A percentile compares a stretch with the other conserved stretches of the same genome.
Conservation (phyloP, 2,329 filamentous ascomycete genomes). For the Trichoderma sp. region DNA sequence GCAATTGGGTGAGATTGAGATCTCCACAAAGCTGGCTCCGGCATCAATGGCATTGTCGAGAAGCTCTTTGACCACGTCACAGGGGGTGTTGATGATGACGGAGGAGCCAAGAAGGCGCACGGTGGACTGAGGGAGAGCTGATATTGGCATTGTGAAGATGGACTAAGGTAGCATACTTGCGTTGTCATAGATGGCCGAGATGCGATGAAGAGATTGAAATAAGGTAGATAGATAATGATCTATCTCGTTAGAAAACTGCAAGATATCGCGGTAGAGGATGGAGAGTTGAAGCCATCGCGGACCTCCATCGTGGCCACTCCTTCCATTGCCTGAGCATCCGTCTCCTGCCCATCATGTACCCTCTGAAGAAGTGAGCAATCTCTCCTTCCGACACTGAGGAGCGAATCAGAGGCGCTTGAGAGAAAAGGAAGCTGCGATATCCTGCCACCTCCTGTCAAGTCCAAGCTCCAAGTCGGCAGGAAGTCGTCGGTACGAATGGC, state of each 20-base stretch:
- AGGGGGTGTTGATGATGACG: slow-evolving; percentile 61
- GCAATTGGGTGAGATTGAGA: slow-evolving; percentile 66
- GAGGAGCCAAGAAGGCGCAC: slow-evolving; percentile 62
- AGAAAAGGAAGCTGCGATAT: slow-evolving; percentile 9
- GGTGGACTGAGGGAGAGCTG: slow-evolving; percentile 51
- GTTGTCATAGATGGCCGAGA: neutral
- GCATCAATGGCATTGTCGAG: slow-evolving; percentile 78
- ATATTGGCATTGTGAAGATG: slow-evolving; percentile 51
- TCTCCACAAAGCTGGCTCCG: slow-evolving; percentile 64
- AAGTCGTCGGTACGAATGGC: neutral
- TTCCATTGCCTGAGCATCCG: neutral
- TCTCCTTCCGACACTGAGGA: neutral
- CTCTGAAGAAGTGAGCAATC: neutral
- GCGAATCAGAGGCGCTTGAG: neutral
- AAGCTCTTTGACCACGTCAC: slow-evolving; percentile 71
- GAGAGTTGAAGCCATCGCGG: neutral
- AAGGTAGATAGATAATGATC: neutral
- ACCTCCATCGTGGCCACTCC: neutral
- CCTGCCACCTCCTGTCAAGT: neutral
- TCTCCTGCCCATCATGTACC: neutral
- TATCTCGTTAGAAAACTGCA: neutral
- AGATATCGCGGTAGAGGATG: neutral
- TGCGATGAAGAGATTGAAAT: neutral
- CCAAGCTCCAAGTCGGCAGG: neutral
- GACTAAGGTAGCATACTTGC: neutral